phyloP scores from a whole-genome alignment of 768 basidiomycete species.

The Tricholoma furcatifolium region DNA sequence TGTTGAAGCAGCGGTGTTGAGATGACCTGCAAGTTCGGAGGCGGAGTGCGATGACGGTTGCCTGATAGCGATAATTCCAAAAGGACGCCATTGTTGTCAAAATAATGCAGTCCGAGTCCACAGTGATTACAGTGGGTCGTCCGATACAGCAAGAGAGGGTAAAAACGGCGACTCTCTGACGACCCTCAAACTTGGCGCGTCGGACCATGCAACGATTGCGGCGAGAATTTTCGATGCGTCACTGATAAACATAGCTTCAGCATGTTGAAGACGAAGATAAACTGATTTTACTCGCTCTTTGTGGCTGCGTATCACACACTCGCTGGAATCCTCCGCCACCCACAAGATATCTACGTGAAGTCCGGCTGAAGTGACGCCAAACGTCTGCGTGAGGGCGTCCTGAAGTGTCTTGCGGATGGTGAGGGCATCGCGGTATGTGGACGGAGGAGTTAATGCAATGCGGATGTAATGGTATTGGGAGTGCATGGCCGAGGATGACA shows the following conservation, averaged over 20 bases:
- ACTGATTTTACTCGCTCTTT: constrained; percentile 32
- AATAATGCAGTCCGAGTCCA: no score
- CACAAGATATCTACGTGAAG: constrained; percentile 61
- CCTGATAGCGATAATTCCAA: no score
- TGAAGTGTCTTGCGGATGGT: constrained; percentile 54
- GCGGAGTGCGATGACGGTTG: no score
- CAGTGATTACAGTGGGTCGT: constrained; percentile 2
- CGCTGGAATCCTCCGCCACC: constrained; percentile 39
- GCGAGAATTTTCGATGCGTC: constrained; percentile 35
- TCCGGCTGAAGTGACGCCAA: constrained; percentile 51
- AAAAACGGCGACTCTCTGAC: constrained; percentile 41
- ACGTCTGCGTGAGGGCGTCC: constrained; percentile 51
- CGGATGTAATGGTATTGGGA: constrained; percentile 45
- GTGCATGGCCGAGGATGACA: no score
- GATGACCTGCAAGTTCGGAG: no score
- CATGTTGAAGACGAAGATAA: background rate
- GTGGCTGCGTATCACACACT: constrained; percentile 40
- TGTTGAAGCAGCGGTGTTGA: no score
- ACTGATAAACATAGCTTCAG: no score
- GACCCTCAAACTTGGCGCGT: constrained; percentile 32
- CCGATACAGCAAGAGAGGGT: constrained; percentile 30
- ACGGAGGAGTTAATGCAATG: constrained; percentile 38
- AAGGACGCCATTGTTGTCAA: no score
- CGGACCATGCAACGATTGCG: constrained; percentile 28
- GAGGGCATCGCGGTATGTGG: constrained; percentile 34